Evolutionary conservation across 163 green algal species (phyloP), one percentile per base, ranked within the genome.

Genomic region (Scenedesmus sp.): DNA sequence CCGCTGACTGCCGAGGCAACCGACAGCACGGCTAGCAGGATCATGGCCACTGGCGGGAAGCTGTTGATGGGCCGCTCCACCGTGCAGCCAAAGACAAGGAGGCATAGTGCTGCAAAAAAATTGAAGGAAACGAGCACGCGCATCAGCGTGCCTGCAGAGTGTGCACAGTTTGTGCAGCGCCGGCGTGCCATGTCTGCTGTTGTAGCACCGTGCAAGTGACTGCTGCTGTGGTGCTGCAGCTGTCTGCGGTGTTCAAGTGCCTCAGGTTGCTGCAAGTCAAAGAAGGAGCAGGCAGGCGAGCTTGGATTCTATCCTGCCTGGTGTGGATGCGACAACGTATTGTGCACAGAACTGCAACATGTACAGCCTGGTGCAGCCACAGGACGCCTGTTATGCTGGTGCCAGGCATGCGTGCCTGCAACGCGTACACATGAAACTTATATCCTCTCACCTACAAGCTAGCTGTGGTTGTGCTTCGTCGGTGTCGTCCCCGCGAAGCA

Each of bases 41-140:
- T 88, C 81, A 92, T 89, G n/a, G 80, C 81, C 15, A 92, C 70
- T 16, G 88, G 80, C 22, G 88, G 88, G n/a, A 88, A 88, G 43
- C 44, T 81, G 82, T 89, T 85, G 43, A 92, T 92, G 10, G 88
- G 88, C 65, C 73, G 56, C 70, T 92, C 81, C 0, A 92, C 81
- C 20, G 83, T 87, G 30, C 46, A 87, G 53, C 88, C 88, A 86
- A 92, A 89, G 22, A 89, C 56, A 13, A 92, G 51, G 1, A 92
- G 82, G 46, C 81, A 89, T 1, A 92, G 30, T 35, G 40, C 81
- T 26, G 81, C 68, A 0, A 80, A 24, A 13, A 92, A 49, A 65
- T 89, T 85, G 44, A 89, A 56, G 26, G 61, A 79, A 10, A 92
- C 70, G 12, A 92, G 81, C 53, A 92, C 83, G 12, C 88, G 81